Conservation (phyloP, 352 stramenopile genomes). For the Globisporangium spiculum region DNA sequence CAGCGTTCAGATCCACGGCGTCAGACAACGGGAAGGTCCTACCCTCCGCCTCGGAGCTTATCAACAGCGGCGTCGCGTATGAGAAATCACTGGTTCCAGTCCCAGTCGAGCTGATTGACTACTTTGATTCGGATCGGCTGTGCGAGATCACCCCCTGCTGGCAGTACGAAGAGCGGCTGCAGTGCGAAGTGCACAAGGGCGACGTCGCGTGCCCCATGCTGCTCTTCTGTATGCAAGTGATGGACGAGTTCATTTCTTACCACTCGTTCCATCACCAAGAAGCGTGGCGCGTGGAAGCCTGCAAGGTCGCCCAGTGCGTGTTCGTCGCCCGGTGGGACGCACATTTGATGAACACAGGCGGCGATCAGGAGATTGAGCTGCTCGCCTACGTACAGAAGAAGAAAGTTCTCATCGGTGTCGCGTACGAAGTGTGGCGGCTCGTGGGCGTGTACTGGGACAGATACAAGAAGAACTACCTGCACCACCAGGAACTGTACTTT, state of each 20-base stretch:
- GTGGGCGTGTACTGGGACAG: constrained; percentile 56
- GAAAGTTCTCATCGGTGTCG: constrained; percentile 36
- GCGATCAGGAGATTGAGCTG: constrained; percentile 25
- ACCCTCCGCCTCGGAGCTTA: constrained; percentile 11
- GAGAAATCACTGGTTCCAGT: not conserved
- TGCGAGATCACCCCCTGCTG: constrained; percentile 68
- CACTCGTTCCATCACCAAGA: constrained; percentile 29
- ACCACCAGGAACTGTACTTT: constrained; percentile 64
- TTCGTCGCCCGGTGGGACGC: constrained; percentile 56
- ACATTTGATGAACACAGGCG: constrained; percentile 21
- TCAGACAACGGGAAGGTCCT: not conserved
- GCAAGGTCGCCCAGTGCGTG: constrained; percentile 49
- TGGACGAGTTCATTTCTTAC: constrained; percentile 69
- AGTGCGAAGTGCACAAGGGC: constrained; percentile 42
- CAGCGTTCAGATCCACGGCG: not conserved
- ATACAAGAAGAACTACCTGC: constrained; percentile 63
- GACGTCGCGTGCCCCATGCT: constrained; percentile 53
- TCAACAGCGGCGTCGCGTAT: constrained; percentile 29
- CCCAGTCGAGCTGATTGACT: constrained; percentile 49
- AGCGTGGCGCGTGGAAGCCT: constrained; percentile 42
- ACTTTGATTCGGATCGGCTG: constrained; percentile 64
- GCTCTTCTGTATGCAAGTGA: constrained; percentile 66
- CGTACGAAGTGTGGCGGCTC: constrained; percentile 52
- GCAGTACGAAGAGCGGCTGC: constrained; percentile 29
- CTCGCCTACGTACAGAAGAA: constrained; percentile 38